Percentiles rank a stretch among this genome's conserved stretches.
Conservation (phyloP, 306 rosid species). For the Styphnolobium japonicum region DNA sequence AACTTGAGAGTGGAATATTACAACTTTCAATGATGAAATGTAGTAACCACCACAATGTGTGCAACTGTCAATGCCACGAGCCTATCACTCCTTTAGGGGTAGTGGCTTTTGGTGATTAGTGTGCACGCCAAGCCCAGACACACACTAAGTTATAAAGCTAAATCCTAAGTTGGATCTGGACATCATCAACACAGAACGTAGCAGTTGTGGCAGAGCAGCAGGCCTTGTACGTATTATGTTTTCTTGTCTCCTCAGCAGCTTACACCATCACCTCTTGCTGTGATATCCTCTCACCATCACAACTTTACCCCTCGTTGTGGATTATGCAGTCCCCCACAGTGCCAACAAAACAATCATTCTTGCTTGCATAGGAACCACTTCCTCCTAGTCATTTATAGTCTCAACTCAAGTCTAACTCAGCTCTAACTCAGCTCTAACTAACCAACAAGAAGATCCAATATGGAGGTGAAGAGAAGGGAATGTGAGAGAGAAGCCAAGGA, state of each 20-base stretch:
- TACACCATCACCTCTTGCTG: conserved; percentile 38
- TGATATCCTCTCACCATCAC: conserved; percentile 45
- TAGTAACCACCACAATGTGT: not conserved
- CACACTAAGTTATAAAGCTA: conserved; percentile 27
- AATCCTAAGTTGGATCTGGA: conserved; percentile 41
- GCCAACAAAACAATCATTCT: conserved; percentile 37
- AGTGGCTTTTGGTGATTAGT: conserved; percentile 16
- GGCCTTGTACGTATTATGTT: conserved; percentile 45
- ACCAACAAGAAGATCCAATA: conserved; percentile 5
- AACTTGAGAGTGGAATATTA: not conserved
- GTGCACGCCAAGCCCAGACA: conserved; percentile 45
- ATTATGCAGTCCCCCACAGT: conserved; percentile 38
- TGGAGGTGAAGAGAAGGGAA: conserved; percentile 52
- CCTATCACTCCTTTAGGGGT: conserved; percentile 16
- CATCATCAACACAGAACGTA: conserved; percentile 38
- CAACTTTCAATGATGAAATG: conserved; percentile 4
- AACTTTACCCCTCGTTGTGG: conserved; percentile 45
- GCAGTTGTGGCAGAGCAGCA: conserved; percentile 33
- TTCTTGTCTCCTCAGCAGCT: conserved; percentile 65
- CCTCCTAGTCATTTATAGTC: conserved; percentile 24
- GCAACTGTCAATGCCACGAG: conserved; percentile 24
- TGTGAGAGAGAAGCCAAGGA: conserved; percentile 46
- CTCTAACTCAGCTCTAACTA: not conserved
- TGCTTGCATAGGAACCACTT: conserved; percentile 30
- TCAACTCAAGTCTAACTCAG: not conserved